Conservation (phyloP, 2,329 filamentous ascomycete genomes). For the Aureobasidium musti region DNA sequence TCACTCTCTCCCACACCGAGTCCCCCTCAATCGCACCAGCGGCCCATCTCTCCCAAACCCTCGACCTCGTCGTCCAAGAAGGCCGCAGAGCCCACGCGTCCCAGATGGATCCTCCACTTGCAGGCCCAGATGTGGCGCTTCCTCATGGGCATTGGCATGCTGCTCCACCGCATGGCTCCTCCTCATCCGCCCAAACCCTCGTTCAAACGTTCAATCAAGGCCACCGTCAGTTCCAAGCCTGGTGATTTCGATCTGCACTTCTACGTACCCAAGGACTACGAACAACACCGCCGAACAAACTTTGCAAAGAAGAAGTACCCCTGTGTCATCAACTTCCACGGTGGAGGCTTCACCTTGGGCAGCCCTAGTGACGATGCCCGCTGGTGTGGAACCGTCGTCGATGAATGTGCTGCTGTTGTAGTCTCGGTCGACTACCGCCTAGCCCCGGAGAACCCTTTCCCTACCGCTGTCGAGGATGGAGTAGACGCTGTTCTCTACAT, state of each 20-base stretch:
- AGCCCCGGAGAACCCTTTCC: conserved; percentile 63
- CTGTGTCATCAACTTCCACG: conserved; percentile 64
- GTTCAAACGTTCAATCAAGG: conserved; percentile 60
- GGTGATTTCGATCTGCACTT: conserved; percentile 59
- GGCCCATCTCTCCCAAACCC: neutral
- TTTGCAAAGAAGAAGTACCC: conserved; percentile 47
- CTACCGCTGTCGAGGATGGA: conserved; percentile 64
- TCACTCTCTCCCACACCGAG: neutral
- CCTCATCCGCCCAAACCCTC: conserved; percentile 62
- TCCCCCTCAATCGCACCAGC: neutral
- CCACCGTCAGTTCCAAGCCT: conserved; percentile 50
- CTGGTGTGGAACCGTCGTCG: conserved; percentile 60
- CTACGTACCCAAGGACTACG: conserved; percentile 59
- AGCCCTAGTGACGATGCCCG: conserved; percentile 61
- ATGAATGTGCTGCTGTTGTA: conserved; percentile 59
- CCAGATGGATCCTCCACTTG: conserved; percentile 60
- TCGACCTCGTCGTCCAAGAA: conserved; percentile 6
- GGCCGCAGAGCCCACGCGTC: neutral
- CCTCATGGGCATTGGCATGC: conserved; percentile 69
- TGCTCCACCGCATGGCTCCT: conserved; percentile 62
- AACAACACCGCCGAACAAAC: conserved; percentile 44
- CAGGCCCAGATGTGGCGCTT: conserved; percentile 67
- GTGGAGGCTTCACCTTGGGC: conserved; percentile 64
- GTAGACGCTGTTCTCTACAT: conserved; percentile 63
- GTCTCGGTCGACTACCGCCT: conserved; percentile 63